Percentiles rank a stretch among this genome's conserved stretches.
Evolutionary conservation across 306 rosid species (phyloP).

Genomic region (Arachis stenosperma): DNA sequence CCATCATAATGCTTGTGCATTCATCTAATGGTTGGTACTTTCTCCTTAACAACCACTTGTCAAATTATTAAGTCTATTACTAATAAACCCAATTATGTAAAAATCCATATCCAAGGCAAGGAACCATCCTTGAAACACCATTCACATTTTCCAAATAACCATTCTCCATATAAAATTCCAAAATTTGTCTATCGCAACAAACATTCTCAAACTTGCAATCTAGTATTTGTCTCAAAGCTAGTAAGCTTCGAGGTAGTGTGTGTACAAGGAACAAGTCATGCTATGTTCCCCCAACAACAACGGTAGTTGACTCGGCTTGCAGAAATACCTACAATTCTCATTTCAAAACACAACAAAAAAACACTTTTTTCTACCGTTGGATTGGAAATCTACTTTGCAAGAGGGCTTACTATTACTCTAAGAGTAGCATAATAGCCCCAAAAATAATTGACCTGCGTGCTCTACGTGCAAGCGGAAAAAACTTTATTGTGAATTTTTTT

Average conservation of each 20-base stretch:
- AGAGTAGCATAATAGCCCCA: not conserved
- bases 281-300: slow-evolving; percentile 8
- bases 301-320: slow-evolving; percentile 22
- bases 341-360: not conserved
- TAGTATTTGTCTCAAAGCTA: not conserved
- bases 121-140: not conserved
- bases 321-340: not conserved
- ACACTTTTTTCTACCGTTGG: slow-evolving; percentile 1
- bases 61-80: too few relatives aligned
- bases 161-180: not conserved
- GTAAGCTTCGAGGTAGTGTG: slow-evolving; percentile 9
- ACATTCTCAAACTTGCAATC: not conserved
- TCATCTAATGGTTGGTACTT: too few relatives aligned
- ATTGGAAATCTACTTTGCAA: slow-evolving; percentile 10
- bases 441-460: too few relatives aligned
- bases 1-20: too few relatives aligned
- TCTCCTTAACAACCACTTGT: too few relatives aligned
- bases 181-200: not conserved
- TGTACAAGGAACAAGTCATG: slow-evolving; percentile 12
- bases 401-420: not conserved
- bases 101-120: not conserved
- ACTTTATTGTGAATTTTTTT: too few relatives aligned
- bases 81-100: too few relatives aligned
- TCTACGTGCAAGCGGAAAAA: too few relatives aligned
- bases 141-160: not conserved